Percentiles rank a stretch among this genome's conserved stretches.
phyloP scores from a whole-genome alignment of 192 early-diverging fungal genomes.

The Backusella tuberculispora region DNA sequence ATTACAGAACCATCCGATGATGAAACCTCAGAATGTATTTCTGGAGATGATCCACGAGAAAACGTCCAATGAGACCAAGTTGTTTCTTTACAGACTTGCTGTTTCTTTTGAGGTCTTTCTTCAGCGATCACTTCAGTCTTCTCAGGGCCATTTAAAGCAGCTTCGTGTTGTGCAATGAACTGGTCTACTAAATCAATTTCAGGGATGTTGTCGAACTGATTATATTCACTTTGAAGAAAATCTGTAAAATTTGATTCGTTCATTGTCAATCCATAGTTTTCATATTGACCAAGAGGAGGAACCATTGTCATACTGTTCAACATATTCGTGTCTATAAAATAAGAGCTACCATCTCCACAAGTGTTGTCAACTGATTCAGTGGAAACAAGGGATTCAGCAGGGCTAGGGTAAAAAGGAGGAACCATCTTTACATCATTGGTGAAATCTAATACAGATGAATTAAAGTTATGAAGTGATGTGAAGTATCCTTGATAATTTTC shows the following conservation, averaged over 20 bases:
- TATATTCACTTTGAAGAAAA: background rate
- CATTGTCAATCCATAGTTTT: background rate
- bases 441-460: background rate
- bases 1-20: slow-evolving; percentile 2
- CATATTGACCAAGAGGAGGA: slow-evolving; percentile 19
- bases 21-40: background rate
- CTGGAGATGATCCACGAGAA: slow-evolving; percentile 18
- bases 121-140: background rate
- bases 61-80: slow-evolving; percentile 22
- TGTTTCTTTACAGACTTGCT: slow-evolving; percentile 8
- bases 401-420: slow-evolving; percentile 24
- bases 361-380: background rate
- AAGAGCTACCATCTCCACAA: background rate
- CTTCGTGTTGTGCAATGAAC: slow-evolving; percentile 28
- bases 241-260: background rate
- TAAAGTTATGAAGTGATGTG: slow-evolving; percentile 19
- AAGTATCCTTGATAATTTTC: slow-evolving; percentile 16
- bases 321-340: background rate
- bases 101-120: background rate
- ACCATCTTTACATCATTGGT: background rate
- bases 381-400: slow-evolving; percentile 6
- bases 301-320: slow-evolving; percentile 11
- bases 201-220: background rate
- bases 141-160: slow-evolving; percentile 16
- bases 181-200: slow-evolving; percentile 24